Conservation (phyloP, 495 filamentous ascomycete genomes). For the Penicillium chermesinum region DNA sequence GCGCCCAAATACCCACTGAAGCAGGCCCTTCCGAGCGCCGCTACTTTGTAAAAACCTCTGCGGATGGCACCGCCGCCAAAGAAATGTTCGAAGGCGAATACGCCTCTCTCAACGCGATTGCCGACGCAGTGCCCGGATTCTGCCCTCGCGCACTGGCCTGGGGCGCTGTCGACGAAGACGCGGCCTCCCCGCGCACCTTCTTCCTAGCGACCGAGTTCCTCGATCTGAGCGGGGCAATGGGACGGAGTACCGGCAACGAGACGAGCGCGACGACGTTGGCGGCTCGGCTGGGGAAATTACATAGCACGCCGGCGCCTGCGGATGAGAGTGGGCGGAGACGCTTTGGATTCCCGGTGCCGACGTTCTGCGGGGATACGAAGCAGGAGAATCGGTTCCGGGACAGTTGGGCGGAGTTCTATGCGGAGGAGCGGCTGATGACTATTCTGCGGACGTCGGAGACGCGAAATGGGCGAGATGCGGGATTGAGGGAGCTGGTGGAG, state of each 20-base stretch:
- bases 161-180: slow-evolving; percentile 52
- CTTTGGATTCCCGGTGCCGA: slow-evolving; percentile 80
- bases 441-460: slow-evolving; percentile 54
- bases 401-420: slow-evolving; percentile 82
- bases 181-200: slow-evolving; percentile 34
- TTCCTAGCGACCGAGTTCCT: slow-evolving; percentile 85
- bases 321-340: slow-evolving; percentile 47
- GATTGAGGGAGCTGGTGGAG: slow-evolving; percentile 58
- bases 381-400: slow-evolving; percentile 67
- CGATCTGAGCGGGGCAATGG: slow-evolving; percentile 43
- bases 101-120: slow-evolving; percentile 75
- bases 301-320: slow-evolving; percentile 67
- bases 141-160: slow-evolving; percentile 69
- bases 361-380: slow-evolving; percentile 77
- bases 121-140: slow-evolving; percentile 62
- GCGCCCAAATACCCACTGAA: slow-evolving; percentile 34
- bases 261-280: slow-evolving; percentile 48
- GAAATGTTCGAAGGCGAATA: slow-evolving; percentile 86
- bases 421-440: slow-evolving; percentile 61
- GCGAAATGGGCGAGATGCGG: slow-evolving; percentile 58
- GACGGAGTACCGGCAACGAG: slow-evolving; percentile 24
- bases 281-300: slow-evolving; percentile 69
- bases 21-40: slow-evolving; percentile 48
- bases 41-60: slow-evolving; percentile 79
- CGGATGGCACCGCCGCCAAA: slow-evolving; percentile 52